Conservation (phyloP, 129 eudicot species). For the Mikania micrantha region DNA sequence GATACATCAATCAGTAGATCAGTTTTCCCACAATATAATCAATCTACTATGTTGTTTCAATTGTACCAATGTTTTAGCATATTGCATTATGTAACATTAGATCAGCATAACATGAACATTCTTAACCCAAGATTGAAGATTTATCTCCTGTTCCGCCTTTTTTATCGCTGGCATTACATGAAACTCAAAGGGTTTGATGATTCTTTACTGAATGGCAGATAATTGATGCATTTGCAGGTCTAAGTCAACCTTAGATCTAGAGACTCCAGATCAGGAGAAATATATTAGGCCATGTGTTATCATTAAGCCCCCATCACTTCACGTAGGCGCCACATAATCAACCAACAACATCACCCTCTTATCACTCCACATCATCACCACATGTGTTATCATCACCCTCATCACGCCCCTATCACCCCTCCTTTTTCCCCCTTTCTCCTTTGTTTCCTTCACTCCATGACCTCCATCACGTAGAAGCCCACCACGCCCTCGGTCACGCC, state of each 20-base stretch:
- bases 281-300: too few species aligned
- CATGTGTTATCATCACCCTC: too few species aligned
- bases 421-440: too few species aligned
- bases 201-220: conserved; percentile 17
- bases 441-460: too few species aligned
- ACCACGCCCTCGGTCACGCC: too few species aligned
- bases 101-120: conserved; percentile 4
- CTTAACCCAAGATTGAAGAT: conserved; percentile 2
- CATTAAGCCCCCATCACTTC: too few species aligned
- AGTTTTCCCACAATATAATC: conserved; percentile 35
- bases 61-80: conserved; percentile 7
- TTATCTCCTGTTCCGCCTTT: neutral
- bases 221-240: conserved; percentile 13
- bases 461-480: too few species aligned
- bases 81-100: conserved; percentile 7
- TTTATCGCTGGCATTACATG: neutral
- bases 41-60: conserved; percentile 26
- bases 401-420: too few species aligned
- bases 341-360: too few species aligned
- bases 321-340: too few species aligned
- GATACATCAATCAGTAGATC: conserved; percentile 21
- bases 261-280: too few species aligned
- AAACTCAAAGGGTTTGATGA: conserved; percentile 5
- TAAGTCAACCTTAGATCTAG: conserved; percentile 1
- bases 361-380: too few species aligned